Percentiles rank a stretch among this genome's conserved stretches.
Evolutionary conservation across 1,139 yeast genomes (phyloP).

Genomic region (Yamadazyma atlantica): DNA sequence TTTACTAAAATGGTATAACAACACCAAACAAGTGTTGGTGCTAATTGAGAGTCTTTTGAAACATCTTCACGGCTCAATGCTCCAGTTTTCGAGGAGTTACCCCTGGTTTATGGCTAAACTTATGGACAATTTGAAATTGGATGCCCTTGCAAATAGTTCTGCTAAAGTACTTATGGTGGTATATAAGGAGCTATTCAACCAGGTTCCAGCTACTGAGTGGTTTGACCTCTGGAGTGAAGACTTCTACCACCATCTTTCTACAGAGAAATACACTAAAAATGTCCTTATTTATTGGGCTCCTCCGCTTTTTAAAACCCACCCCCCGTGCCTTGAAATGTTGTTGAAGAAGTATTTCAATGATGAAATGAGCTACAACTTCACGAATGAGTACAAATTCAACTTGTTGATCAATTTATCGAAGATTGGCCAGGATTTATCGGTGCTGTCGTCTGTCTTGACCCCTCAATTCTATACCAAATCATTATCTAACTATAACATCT

Average conservation of each 20-base stretch:
- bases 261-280: conserved; percentile 39
- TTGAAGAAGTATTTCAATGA: conserved; percentile 20
- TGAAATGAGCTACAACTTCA: neutral
- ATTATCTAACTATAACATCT: conserved; percentile 8
- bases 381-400: conserved; percentile 24
- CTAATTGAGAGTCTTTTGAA: conserved; percentile 10
- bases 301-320: conserved; percentile 53
- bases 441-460: too few relatives aligned
- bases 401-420: conserved; percentile 56
- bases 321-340: conserved; percentile 30
- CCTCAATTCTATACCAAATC: conserved; percentile 1
- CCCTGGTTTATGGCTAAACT: conserved; percentile 6
- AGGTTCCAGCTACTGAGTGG: conserved; percentile 42
- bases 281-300: conserved; percentile 64
- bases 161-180: conserved; percentile 60
- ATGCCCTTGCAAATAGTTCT: conserved; percentile 65
- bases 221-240: conserved; percentile 49
- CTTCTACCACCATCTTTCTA: conserved; percentile 33
- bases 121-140: conserved; percentile 18
- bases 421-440: conserved; percentile 62
- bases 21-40: conserved; percentile 10
- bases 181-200: conserved; percentile 24
- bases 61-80: conserved; percentile 1
- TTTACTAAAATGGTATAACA: conserved; percentile 44
- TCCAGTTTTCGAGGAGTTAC: neutral